A percentile compares a stretch with the other conserved stretches of the same genome.
phyloP scores from a whole-genome alignment of 106 monocot species.

The Ottelia alismoides region DNA sequence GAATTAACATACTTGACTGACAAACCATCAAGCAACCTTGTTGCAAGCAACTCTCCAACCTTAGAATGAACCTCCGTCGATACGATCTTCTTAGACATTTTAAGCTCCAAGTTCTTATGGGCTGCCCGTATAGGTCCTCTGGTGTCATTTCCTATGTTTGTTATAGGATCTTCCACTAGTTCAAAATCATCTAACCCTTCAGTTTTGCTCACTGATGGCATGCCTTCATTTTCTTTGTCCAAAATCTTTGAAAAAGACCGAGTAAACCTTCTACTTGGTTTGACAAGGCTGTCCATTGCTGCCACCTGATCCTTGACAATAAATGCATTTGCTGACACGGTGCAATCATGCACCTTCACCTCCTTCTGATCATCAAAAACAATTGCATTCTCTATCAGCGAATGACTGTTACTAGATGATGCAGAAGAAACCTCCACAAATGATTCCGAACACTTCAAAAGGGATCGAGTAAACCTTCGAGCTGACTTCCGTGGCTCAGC shows the following conservation, averaged over 20 bases:
- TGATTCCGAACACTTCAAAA: not conserved
- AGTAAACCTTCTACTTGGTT: too few relatives aligned
- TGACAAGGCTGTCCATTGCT: too few relatives aligned
- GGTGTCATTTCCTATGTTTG: too few relatives aligned
- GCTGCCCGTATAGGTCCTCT: not conserved
- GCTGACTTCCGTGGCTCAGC: too few relatives aligned
- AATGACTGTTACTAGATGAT: not conserved
- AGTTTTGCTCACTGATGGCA: too few relatives aligned
- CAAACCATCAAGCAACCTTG: conserved; percentile 8
- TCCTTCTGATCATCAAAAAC: not conserved
- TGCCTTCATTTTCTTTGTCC: too few relatives aligned
- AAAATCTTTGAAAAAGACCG: too few relatives aligned
- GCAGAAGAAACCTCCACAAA: not conserved
- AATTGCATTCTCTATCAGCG: too few relatives aligned
- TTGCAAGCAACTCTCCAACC: conserved; percentile 6
- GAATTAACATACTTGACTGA: conserved; percentile 3
- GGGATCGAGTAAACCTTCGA: conserved; percentile 6
- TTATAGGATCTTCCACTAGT: too few relatives aligned
- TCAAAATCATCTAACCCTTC: too few relatives aligned
- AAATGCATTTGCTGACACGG: not conserved
- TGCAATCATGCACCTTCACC: not conserved
- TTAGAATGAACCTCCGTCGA: conserved; percentile 7
- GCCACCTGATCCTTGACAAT: too few relatives aligned
- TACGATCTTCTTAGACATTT: conserved; percentile 11
- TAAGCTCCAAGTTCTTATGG: conserved; percentile 8